Conservation (phyloP, 495 filamentous ascomycete genomes). For the Daldinia decipiens region DNA sequence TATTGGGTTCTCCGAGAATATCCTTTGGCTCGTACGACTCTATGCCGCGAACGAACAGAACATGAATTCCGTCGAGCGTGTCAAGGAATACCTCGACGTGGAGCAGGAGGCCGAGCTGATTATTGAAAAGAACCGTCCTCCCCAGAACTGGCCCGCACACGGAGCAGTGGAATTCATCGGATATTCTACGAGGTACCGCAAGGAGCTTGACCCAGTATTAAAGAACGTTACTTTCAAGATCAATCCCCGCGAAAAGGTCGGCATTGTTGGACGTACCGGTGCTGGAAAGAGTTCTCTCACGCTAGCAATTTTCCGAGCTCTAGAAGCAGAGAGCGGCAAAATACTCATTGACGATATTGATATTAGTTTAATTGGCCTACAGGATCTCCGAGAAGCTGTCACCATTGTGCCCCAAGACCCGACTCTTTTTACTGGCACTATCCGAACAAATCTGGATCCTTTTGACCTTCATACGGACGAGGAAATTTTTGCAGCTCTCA, state of each 20-base stretch:
- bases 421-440: conserved; percentile 95
- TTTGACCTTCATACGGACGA: conserved; percentile 92
- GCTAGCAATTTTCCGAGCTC: conserved; percentile 93
- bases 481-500: conserved; percentile 86
- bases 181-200: conserved; percentile 89
- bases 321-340: conserved; percentile 90
- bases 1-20: conserved; percentile 95
- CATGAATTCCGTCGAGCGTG: conserved; percentile 99
- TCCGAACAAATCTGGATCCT: conserved; percentile 94
- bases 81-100: conserved; percentile 96
- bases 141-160: conserved; percentile 82
- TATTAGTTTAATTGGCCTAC: conserved; percentile 86
- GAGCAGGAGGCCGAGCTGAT: conserved; percentile 89
- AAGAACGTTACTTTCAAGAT: conserved; percentile 88
- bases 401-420: conserved; percentile 99
- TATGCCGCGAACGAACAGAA: conserved; percentile 97
- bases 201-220: conserved; percentile 87
- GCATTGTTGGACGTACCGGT: conserved; percentile 95
- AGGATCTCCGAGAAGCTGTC: conserved; percentile 90
- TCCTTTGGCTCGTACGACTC: conserved; percentile 96
- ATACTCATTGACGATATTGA: conserved; percentile 93
- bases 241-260: conserved; percentile 87
- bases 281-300: conserved; percentile 97
- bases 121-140: conserved; percentile 80
- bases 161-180: conserved; percentile 87